Percentiles rank a stretch among this genome's conserved stretches.
phyloP scores from a whole-genome alignment of 768 basidiomycete species.

The Trametes cinnabarina region DNA sequence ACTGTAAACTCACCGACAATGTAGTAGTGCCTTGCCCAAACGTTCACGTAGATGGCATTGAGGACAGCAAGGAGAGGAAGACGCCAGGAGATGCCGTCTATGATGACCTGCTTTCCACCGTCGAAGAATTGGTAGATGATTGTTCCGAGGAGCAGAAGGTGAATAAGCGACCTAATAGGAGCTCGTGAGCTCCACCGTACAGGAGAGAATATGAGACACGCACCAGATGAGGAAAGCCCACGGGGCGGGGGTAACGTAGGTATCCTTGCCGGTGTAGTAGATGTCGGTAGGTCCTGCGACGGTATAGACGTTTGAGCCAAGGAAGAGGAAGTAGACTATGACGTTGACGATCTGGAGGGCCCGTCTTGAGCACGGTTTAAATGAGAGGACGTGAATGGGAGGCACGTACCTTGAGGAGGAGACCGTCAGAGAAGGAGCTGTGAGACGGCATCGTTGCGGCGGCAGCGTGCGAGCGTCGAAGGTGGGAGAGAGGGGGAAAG shows the following conservation, averaged over 20 bases:
- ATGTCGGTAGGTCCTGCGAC: slow-evolving; percentile 71
- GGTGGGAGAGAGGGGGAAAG: neutral
- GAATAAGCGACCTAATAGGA: slow-evolving; percentile 78
- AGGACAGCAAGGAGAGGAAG: slow-evolving; percentile 86
- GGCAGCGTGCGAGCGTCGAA: neutral
- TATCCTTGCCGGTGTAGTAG: slow-evolving; percentile 76
- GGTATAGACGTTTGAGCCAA: slow-evolving; percentile 90
- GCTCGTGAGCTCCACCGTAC: slow-evolving; percentile 9
- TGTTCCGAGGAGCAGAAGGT: slow-evolving; percentile 86
- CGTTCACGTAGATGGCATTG: slow-evolving; percentile 85
- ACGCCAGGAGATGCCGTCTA: slow-evolving; percentile 89
- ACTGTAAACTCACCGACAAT: slow-evolving; percentile 44
- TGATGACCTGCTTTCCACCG: slow-evolving; percentile 68
- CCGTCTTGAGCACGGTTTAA: neutral
- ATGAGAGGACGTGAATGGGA: neutral
- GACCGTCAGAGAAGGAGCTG: slow-evolving; percentile 74
- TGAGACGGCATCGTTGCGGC: slow-evolving; percentile 18
- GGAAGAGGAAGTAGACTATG: slow-evolving; percentile 76
- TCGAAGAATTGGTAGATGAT: slow-evolving; percentile 89
- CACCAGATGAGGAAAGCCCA: slow-evolving; percentile 93
- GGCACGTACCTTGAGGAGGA: slow-evolving; percentile 68
- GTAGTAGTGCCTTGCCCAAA: slow-evolving; percentile 81
- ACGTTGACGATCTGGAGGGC: slow-evolving; percentile 66
- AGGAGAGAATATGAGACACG: slow-evolving; percentile 14
- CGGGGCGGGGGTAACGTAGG: slow-evolving; percentile 91